A percentile compares a stretch with the other conserved stretches of the same genome.
These are phyloP conservation scores for Cladosporium sp. DNA, from an alignment of 2,329 filamentous ascomycete species.

Conservation along the genomic window DNA sequence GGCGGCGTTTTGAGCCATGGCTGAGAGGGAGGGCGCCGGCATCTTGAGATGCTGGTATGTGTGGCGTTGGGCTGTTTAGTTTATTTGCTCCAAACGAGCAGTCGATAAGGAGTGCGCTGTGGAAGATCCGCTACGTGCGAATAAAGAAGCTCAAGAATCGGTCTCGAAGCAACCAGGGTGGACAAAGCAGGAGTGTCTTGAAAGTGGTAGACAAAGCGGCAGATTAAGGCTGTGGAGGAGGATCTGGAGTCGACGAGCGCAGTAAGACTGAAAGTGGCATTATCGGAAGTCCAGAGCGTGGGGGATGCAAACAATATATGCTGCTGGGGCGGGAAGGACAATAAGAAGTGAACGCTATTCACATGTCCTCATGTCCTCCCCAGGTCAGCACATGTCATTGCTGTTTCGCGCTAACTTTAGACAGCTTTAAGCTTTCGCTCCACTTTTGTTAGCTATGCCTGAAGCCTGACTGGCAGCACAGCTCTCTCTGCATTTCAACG, in stretches of 20 bases:
- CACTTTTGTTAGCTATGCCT: too few species aligned
- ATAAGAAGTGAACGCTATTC: not conserved
- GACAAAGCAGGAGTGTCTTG: not conserved
- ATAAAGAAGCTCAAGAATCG: not conserved
- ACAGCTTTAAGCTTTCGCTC: too few species aligned
- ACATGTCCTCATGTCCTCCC: too few species aligned
- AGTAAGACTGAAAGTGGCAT: not conserved
- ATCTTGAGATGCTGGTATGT: constrained; percentile 14
- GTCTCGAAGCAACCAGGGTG: not conserved
- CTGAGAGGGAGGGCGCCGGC: constrained; percentile 33
- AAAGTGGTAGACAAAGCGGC: constrained; percentile 7
- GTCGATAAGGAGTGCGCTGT: not conserved
- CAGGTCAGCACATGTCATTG: not conserved
- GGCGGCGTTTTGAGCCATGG: constrained; percentile 38
- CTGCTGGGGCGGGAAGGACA: not conserved
- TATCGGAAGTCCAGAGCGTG: not conserved
- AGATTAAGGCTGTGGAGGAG: constrained; percentile 5
- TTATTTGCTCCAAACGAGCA: not conserved
- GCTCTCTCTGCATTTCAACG: too few species aligned
- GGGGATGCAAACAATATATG: not conserved
- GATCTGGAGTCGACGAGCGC: not conserved
- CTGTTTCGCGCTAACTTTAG: too few species aligned
- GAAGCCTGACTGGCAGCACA: too few species aligned
- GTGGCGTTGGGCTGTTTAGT: not conserved
- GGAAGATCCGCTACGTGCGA: not conserved